A percentile compares a stretch with the other conserved stretches of the same genome.
phyloP scores from a whole-genome alignment of 305 asterid genomes.

The Coffea humblotiana region DNA sequence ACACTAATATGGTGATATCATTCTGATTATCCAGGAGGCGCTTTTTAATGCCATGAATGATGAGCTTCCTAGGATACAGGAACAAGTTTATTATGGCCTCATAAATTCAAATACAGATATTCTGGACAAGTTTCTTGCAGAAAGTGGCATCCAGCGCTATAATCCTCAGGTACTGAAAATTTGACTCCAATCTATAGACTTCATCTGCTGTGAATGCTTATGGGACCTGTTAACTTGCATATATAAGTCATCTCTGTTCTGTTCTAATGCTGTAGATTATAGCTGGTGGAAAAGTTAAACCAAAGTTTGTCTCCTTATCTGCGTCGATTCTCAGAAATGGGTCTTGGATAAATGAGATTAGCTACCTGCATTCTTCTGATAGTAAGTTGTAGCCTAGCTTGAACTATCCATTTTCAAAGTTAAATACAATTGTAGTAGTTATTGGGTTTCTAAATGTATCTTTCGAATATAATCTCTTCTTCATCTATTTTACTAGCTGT shows the following conservation, averaged over 20 bases:
- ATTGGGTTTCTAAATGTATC: slow-evolving; percentile 26
- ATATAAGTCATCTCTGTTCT: slow-evolving; percentile 19
- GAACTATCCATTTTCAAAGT: slow-evolving; percentile 19
- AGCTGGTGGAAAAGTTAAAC: slow-evolving; percentile 83
- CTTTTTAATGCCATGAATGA: slow-evolving; percentile 92
- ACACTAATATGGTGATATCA: slow-evolving; percentile 14
- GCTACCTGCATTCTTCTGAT: slow-evolving; percentile 79
- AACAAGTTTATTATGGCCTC: slow-evolving; percentile 95
- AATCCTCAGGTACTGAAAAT: slow-evolving; percentile 72
- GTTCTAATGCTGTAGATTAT: slow-evolving; percentile 62
- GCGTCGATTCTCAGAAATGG: slow-evolving; percentile 59
- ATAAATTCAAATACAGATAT: slow-evolving; percentile 84
- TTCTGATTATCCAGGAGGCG: slow-evolving; percentile 69
- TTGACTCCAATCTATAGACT: slow-evolving; percentile 15
- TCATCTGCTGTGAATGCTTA: neutral
- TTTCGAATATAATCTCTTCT: slow-evolving; percentile 6
- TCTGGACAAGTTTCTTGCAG: slow-evolving; percentile 82
- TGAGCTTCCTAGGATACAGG: slow-evolving; percentile 96
- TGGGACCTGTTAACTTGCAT: slow-evolving; percentile 10
- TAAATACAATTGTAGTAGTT: slow-evolving; percentile 17
- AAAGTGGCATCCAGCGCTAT: slow-evolving; percentile 90
- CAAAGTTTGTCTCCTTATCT: slow-evolving; percentile 74
- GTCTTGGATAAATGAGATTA: slow-evolving; percentile 60
- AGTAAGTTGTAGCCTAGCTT: slow-evolving; percentile 56
- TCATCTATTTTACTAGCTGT: slow-evolving; percentile 49